phyloP scores from a whole-genome alignment of 257 asterid genomes.

The Coffea eugenioides region DNA sequence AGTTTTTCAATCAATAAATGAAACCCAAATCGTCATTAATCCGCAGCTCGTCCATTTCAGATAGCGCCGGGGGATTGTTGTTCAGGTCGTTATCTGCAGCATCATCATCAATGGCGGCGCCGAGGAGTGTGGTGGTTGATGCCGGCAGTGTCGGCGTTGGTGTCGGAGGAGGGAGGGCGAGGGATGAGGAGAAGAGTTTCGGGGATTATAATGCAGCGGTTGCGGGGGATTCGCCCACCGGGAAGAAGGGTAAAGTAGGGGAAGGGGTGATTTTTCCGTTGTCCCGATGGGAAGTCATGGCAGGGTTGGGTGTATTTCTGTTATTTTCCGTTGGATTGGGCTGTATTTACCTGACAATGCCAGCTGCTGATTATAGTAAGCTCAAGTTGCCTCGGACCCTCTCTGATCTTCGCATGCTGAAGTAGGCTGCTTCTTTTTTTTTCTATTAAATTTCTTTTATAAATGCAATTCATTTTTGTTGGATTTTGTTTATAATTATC shows the following conservation, averaged over 20 bases:
- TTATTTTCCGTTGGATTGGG: constrained; percentile 52
- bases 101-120: constrained; percentile 62
- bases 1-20: constrained; percentile 1
- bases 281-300: constrained; percentile 66
- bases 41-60: constrained; percentile 43
- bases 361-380: constrained; percentile 65
- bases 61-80: constrained; percentile 17
- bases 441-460: not conserved
- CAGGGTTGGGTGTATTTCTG: constrained; percentile 68
- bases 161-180: constrained; percentile 31
- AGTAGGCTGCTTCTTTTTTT: constrained; percentile 35
- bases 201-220: constrained; percentile 10
- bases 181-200: constrained; percentile 50
- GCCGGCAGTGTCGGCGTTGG: constrained; percentile 31
- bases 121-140: constrained; percentile 56
- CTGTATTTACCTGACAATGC: constrained; percentile 77
- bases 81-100: constrained; percentile 29
- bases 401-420: constrained; percentile 57
- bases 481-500: constrained; percentile 4
- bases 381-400: constrained; percentile 49
- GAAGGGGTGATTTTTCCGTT: constrained; percentile 50
- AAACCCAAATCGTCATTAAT: constrained; percentile 12
- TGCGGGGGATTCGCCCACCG: constrained; percentile 50
- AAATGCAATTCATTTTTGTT: constrained; percentile 14
- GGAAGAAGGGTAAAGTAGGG: constrained; percentile 47